Percentiles rank a stretch among this genome's conserved stretches.
Conservation (phyloP, 2,329 filamentous ascomycete species). For the Ceratocystis diversiconidia region DNA sequence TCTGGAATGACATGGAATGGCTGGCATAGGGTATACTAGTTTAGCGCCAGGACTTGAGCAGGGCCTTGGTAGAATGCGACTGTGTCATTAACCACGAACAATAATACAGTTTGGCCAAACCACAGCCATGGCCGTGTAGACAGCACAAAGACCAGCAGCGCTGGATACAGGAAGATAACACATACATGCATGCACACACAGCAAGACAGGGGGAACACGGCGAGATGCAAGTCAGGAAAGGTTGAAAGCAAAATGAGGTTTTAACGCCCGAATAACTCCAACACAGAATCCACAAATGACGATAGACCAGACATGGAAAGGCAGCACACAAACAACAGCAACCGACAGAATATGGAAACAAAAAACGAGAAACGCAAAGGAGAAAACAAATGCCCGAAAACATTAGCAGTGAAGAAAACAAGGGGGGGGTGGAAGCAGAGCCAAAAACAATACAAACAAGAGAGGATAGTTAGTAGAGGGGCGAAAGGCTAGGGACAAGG, state of each 20-base stretch:
- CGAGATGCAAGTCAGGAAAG: background rate
- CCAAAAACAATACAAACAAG: background rate
- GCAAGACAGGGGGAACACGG: background rate
- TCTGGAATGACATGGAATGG: too few relatives aligned
- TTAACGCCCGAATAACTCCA: conserved; percentile 4
- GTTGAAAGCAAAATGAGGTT: conserved; percentile 6
- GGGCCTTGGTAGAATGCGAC: too few relatives aligned
- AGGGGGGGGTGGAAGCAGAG: background rate
- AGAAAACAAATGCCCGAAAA: background rate
- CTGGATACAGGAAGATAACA: background rate
- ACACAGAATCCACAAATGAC: conserved; percentile 7
- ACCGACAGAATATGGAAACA: conserved; percentile 1
- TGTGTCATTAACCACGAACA: too few relatives aligned
- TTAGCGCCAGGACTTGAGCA: too few relatives aligned
- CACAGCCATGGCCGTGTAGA: background rate
- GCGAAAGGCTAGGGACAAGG: too few relatives aligned
- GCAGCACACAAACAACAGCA: conserved; percentile 8
- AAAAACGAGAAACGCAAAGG: conserved; percentile 1
- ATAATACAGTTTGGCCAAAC: too few relatives aligned
- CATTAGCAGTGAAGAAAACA: background rate
- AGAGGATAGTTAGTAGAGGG: too few relatives aligned
- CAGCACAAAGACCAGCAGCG: background rate
- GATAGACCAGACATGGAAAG: background rate
- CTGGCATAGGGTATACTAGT: too few relatives aligned
- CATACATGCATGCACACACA: background rate